These are phyloP conservation scores for Neonectria magnoliae DNA, from an alignment of 2,329 filamentous ascomycete species.

Conservation along the genomic window DNA sequence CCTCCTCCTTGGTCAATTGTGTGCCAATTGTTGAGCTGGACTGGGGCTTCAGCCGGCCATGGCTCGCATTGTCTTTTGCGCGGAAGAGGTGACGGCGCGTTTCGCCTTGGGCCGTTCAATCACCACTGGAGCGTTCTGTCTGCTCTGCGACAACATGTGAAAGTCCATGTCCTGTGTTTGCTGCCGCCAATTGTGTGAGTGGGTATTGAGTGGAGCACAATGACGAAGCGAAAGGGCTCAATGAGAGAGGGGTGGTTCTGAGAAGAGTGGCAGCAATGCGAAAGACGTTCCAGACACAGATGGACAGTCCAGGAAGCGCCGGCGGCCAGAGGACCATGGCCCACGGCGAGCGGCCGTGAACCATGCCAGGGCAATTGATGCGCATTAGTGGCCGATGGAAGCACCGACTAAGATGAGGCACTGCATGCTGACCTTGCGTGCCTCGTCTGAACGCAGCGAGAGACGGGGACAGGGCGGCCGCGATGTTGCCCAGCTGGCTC, in stretches of 20 bases:
- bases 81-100: background rate
- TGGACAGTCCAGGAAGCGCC: background rate
- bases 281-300: background rate
- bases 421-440: constrained; percentile 24
- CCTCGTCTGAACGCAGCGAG: constrained; percentile 16
- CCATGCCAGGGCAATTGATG: constrained; percentile 36
- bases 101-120: background rate
- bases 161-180: constrained; percentile 18
- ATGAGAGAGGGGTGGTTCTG: background rate
- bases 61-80: background rate
- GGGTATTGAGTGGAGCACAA: constrained; percentile 18
- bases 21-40: constrained; percentile 3
- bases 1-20: constrained; percentile 17
- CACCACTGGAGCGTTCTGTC: background rate
- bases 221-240: constrained; percentile 21
- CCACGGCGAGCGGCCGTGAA: constrained; percentile 13
- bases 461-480: background rate
- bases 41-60: background rate
- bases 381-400: constrained; percentile 36
- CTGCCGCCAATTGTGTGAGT: constrained; percentile 8
- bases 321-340: background rate
- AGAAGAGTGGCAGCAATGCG: constrained; percentile 9
- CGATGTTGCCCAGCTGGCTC: background rate
- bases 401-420: constrained; percentile 24
- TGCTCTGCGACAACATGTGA: constrained; percentile 18